Conservation (phyloP, 345 rosid species). For the Combretum micranthum region DNA sequence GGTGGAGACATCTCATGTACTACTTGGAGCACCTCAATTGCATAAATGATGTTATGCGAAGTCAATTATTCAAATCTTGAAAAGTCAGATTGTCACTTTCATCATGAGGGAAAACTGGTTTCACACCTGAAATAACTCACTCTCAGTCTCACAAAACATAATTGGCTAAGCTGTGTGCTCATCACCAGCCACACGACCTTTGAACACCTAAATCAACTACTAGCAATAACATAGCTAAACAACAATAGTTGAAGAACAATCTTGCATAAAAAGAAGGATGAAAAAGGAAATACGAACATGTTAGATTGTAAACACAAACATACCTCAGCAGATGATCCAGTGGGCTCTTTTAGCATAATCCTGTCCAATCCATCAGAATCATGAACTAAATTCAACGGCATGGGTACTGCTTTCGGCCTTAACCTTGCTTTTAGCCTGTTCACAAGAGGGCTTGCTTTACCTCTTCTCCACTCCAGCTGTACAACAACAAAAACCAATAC, state of each 20-base stretch:
- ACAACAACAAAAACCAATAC: conserved; percentile 8
- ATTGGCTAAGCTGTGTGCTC: not conserved
- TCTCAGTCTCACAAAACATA: not conserved
- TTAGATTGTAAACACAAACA: conserved; percentile 1
- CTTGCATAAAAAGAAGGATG: not conserved
- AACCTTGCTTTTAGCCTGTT: conserved; percentile 36
- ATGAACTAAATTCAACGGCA: conserved; percentile 65
- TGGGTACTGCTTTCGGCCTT: conserved; percentile 41
- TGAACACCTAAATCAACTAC: not conserved
- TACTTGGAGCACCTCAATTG: no score
- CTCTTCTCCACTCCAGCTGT: conserved; percentile 62
- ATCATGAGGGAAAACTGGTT: not conserved
- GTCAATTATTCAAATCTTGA: no score
- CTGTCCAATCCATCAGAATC: conserved; percentile 58
- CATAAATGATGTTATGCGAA: no score
- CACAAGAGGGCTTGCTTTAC: conserved; percentile 53
- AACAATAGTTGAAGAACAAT: not conserved
- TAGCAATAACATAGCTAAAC: not conserved
- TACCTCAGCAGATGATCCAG: conserved; percentile 86
- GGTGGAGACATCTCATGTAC: no score
- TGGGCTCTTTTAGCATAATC: conserved; percentile 65
- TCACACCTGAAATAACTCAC: not conserved
- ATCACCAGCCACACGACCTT: not conserved
- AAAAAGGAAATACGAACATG: not conserved
- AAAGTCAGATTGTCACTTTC: no score